Conservation (phyloP, 176 grass and related monocot genomes). For the Rhynchospora breviuscula region DNA sequence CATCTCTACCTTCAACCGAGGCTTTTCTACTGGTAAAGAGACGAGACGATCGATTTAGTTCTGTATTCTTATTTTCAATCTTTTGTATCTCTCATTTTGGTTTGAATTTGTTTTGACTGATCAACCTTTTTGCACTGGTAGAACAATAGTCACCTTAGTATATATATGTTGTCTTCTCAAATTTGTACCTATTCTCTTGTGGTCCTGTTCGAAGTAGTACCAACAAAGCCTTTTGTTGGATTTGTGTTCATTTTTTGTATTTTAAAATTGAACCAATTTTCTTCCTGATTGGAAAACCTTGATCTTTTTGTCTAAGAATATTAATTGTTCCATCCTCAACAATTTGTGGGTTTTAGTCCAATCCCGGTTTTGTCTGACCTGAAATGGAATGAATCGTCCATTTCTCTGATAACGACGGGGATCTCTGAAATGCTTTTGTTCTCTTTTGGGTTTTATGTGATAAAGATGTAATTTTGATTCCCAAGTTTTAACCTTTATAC, state of each 20-base stretch:
- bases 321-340: neutral
- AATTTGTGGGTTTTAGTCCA: neutral
- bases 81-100: conserved; percentile 11
- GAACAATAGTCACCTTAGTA: neutral
- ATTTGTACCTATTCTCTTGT: neutral
- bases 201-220: neutral
- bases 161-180: neutral
- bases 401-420: neutral
- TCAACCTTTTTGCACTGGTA: neutral
- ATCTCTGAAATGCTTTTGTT: neutral
- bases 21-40: conserved; percentile 68
- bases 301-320: neutral
- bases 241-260: neutral
- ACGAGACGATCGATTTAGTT: neutral
- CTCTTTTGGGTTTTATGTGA: neutral
- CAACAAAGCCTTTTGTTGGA: neutral
- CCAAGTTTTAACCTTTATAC: conserved; percentile 10
- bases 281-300: neutral
- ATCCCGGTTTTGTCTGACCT: neutral
- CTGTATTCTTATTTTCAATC: neutral
- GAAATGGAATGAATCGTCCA: conserved; percentile 6
- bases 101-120: neutral
- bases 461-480: neutral
- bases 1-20: conserved; percentile 76
- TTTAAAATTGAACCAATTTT: neutral